A percentile compares a stretch with the other conserved stretches of the same genome.
phyloP scores from a whole-genome alignment of 495 filamentous ascomycete species.

The Talaromyces stipitatus region DNA sequence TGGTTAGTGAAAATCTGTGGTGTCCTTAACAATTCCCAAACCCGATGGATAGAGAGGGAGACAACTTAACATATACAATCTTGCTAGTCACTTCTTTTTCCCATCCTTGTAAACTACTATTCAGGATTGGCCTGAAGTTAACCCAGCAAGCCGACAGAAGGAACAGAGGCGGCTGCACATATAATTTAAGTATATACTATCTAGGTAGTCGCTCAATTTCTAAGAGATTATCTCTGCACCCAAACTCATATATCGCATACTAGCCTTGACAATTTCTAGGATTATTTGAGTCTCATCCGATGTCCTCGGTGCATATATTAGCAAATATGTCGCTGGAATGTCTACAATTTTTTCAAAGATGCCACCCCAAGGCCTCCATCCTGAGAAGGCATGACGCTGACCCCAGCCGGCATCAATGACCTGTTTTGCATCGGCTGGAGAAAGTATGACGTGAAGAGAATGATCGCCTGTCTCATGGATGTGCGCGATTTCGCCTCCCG shows the following conservation, averaged over 20 bases:
- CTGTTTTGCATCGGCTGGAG: slow-evolving; percentile 69
- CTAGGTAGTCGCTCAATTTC: too few species aligned
- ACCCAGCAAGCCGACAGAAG: too few species aligned
- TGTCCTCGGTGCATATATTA: slow-evolving; percentile 77
- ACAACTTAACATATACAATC: too few species aligned
- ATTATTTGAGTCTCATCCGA: slow-evolving; percentile 61
- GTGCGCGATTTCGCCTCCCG: slow-evolving; percentile 66
- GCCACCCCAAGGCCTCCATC: slow-evolving; percentile 44
- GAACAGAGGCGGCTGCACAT: too few species aligned
- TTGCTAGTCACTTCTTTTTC: too few species aligned
- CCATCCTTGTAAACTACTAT: too few species aligned
- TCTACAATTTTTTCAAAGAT: not conserved
- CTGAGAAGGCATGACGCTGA: slow-evolving; percentile 77
- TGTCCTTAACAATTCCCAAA: too few species aligned
- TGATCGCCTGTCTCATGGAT: slow-evolving; percentile 62
- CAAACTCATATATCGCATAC: not conserved
- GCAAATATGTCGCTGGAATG: slow-evolving; percentile 56
- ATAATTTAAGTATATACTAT: too few species aligned
- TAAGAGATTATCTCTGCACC: not conserved
- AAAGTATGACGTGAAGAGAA: slow-evolving; percentile 67
- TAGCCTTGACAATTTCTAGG: slow-evolving; percentile 64
- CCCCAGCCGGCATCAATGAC: slow-evolving; percentile 79
- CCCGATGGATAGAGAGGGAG: too few species aligned
- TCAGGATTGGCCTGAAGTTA: too few species aligned
- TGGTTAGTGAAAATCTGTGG: too few species aligned